Evolutionary conservation across 805 yeast species (phyloP), one percentile per base, ranked within the genome.

Genomic region (Wickerhamomyces canadensis): DNA sequence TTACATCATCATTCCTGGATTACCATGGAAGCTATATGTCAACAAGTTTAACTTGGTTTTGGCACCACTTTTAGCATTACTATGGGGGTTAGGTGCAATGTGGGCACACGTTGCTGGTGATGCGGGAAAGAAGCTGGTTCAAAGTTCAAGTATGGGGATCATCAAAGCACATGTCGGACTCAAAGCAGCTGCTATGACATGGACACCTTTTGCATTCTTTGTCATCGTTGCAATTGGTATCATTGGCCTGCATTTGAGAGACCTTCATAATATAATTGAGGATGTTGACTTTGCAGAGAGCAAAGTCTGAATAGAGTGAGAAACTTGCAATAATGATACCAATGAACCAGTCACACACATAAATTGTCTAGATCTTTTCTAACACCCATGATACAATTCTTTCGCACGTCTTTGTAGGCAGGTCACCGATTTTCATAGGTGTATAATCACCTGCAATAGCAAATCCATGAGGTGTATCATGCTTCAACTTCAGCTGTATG

Each of bases 71-170:
- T 46, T 65, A 32, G 61, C 67, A 5, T 51, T 78, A 4, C 30
- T 78, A 2, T 78, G 84, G 82, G 84, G 83, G 0, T 57, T 78
- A 21, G 84, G 84, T 3, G 65, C 84, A 1, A 77, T 79, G 73
- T 70, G 83, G 64, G 70, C 70, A 34, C 78, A 76, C 47, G 76
- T 78, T 35, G 81, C 82, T 0, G 65, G 68, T 0, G 61, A 61
- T 27, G 60, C 79, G 3, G 67, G 73, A 5, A 47, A 52, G 7
- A 46, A 52, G n/a, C 50, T 78, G 23, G 65, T 75, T 1, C 67
- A 69, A 3, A 56, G 63, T 1, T 67, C 81, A 11, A 74, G 81
- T 15, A 65, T 78, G 71, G 60, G 65, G 0, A 64, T 74, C 11
- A 52, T 80, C 0, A 39, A 52, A 11, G 74, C 71, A 1, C 45